Percentiles rank a stretch among this genome's conserved stretches.
Conservation (phyloP, 306 rosid genomes). For the Alnus glutinosa region DNA sequence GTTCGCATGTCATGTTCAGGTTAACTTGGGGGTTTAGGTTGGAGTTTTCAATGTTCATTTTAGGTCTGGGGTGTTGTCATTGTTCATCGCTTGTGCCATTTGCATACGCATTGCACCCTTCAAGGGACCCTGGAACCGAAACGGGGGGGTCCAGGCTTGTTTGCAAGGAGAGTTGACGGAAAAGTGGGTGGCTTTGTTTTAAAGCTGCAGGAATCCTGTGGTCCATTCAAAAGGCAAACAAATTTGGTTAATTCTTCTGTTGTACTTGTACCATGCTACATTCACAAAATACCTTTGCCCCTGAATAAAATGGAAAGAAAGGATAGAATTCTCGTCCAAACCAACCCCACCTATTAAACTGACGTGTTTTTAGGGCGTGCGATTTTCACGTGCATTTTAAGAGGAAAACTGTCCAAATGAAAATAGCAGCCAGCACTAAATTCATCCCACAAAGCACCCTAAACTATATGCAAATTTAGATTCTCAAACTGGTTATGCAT, state of each 20-base stretch:
- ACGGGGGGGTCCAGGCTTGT: not conserved
- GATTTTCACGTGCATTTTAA: too few relatives aligned
- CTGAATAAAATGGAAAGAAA: not conserved
- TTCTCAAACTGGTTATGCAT: constrained; percentile 28
- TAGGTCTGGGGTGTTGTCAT: constrained; percentile 2
- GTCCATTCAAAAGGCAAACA: not conserved
- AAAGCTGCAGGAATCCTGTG: not conserved
- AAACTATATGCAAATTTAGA: constrained; percentile 11
- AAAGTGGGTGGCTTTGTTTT: not conserved
- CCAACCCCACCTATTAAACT: too few relatives aligned
- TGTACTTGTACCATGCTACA: constrained; percentile 9
- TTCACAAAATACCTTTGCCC: constrained; percentile 11
- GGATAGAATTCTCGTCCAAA: too few relatives aligned
- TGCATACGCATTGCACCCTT: not conserved
- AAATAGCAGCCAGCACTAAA: constrained; percentile 7
- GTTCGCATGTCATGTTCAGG: constrained; percentile 9
- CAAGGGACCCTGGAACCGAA: not conserved
- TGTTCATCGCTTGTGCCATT: not conserved
- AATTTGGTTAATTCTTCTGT: not conserved
- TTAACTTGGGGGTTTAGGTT: not conserved
- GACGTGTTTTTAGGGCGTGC: too few relatives aligned
- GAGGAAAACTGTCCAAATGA: too few relatives aligned
- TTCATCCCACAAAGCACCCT: constrained; percentile 17
- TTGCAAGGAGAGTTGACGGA: not conserved
- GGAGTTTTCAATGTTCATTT: not conserved